Evolutionary conservation across 345 rosid genomes (phyloP).

Genomic region (Eucalyptus leucophloia): DNA sequence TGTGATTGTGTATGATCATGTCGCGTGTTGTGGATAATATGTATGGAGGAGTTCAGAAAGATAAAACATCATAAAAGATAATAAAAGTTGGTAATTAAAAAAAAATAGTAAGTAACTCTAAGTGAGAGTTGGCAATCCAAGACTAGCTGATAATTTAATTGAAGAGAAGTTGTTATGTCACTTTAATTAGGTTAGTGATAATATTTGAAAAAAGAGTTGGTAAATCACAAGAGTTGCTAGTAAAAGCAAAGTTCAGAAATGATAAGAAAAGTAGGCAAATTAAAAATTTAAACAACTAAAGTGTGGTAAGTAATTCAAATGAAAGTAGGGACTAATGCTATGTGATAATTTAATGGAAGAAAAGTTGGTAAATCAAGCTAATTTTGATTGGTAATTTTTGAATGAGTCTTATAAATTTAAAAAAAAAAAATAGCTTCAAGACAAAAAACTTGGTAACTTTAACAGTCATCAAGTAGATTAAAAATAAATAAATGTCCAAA

Average conservation of each 20-base stretch:
- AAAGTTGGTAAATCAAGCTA: background rate
- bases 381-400: no score
- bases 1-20: background rate
- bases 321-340: background rate
- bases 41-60: background rate
- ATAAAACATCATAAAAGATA: background rate
- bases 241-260: background rate
- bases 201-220: background rate
- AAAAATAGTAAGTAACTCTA: background rate
- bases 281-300: no score
- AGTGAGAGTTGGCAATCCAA: background rate
- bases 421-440: background rate
- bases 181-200: background rate
- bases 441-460: background rate
- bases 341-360: background rate
- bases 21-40: background rate
- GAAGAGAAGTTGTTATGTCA: background rate
- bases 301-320: no score
- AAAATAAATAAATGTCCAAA: no score
- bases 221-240: background rate
- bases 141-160: background rate
- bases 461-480: no score
- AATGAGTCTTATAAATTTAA: background rate
- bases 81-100: background rate
- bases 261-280: background rate